Percentiles rank a stretch among this genome's conserved stretches.
Evolutionary conservation across 2,329 filamentous ascomycete species (phyloP).

Genomic region (Clarireedia homoeocarpa): DNA sequence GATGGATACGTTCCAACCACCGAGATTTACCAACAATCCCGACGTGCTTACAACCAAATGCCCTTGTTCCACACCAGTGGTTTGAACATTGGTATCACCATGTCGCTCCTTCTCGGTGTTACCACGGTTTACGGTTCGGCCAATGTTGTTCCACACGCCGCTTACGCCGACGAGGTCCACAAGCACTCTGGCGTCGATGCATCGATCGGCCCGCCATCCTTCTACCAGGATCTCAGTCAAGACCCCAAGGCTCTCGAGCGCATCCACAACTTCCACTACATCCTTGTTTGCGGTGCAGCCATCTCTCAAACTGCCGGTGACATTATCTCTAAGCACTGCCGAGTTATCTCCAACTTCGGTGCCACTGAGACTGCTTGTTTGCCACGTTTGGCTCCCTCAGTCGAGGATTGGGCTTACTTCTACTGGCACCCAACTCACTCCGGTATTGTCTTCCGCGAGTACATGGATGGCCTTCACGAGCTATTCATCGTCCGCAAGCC

Average conservation of each 20-base stretch:
- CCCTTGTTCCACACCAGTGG: conserved; percentile 20
- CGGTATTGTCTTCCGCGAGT: conserved; percentile 11
- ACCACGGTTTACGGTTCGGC: conserved; percentile 20
- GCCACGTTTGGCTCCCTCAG: conserved; percentile 11
- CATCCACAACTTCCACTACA: conserved; percentile 16
- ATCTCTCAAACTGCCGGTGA: conserved; percentile 16
- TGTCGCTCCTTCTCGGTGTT: conserved; percentile 17
- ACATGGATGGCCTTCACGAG: conserved; percentile 14
- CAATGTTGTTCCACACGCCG: conserved; percentile 16
- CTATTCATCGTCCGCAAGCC: conserved; percentile 11
- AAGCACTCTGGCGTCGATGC: conserved; percentile 19
- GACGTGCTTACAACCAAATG: conserved; percentile 18
- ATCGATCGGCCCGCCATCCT: conserved; percentile 17
- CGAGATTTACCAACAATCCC: conserved; percentile 45
- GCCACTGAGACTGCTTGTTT: conserved; percentile 19
- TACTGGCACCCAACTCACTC: conserved; percentile 17
- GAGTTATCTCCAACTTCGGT: conserved; percentile 17
- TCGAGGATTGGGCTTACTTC: conserved; percentile 22
- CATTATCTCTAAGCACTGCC: conserved; percentile 13
- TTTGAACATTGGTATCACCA: conserved; percentile 18
- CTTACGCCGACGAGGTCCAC: conserved; percentile 22
- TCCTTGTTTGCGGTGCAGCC: conserved; percentile 18
- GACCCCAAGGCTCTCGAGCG: conserved; percentile 16
- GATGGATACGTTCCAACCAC: conserved; percentile 60
- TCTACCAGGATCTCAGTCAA: conserved; percentile 18